phyloP scores from a whole-genome alignment of 768 basidiomycete genomes.

The Suillus luteus region DNA sequence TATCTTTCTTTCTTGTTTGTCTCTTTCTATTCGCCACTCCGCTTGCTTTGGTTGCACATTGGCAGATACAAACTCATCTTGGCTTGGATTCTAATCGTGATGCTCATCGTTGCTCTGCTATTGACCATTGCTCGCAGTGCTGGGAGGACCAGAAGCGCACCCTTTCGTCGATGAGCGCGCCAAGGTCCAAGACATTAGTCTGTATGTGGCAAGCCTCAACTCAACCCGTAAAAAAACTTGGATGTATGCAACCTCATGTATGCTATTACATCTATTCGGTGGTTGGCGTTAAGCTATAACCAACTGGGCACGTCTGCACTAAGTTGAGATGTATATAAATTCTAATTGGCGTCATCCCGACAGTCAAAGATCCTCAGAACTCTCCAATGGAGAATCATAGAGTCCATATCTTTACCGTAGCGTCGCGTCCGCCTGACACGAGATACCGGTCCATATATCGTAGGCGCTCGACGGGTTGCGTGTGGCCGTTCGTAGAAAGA shows the following conservation, averaged over 20 bases:
- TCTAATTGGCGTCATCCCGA: conserved; percentile 5
- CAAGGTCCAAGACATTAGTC: background rate
- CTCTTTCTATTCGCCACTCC: background rate
- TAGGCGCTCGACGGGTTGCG: conserved; percentile 80
- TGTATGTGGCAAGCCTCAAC: too few relatives aligned
- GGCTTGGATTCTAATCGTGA: background rate
- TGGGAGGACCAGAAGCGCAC: background rate
- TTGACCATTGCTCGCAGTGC: background rate
- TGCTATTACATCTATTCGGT: conserved; percentile 10
- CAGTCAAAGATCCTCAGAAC: background rate
- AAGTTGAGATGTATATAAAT: conserved; percentile 10
- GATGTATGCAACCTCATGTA: conserved; percentile 3
- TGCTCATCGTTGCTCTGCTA: background rate
- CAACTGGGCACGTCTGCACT: conserved; percentile 5
- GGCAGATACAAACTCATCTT: background rate
- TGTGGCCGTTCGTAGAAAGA: conserved; percentile 90
- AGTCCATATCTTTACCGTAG: conserved; percentile 90
- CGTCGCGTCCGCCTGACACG: conserved; percentile 86
- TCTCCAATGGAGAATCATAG: conserved; percentile 47
- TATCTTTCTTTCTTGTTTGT: background rate
- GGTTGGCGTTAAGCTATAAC: conserved; percentile 2
- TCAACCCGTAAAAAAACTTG: background rate
- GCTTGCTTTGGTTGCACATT: background rate
- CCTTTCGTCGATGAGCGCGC: background rate
- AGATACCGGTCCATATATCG: conserved; percentile 97